Evolutionary conservation across 2,329 filamentous ascomycete genomes (phyloP).

Genomic region (Monascus ruber): DNA sequence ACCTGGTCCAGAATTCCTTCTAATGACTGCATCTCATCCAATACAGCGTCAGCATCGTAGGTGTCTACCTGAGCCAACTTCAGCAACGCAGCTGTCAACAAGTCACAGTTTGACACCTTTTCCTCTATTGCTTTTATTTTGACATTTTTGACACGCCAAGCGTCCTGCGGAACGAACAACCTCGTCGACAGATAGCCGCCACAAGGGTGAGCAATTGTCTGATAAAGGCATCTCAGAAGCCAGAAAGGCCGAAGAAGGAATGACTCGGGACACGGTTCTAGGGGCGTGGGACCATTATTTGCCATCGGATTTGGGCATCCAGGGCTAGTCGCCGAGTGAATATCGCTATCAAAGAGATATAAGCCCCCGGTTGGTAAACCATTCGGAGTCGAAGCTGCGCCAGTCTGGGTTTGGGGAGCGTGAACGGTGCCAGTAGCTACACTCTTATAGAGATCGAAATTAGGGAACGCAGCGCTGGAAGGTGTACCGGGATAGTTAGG

Average conservation of each 20-base stretch:
- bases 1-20: conserved; percentile 80
- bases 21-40: conserved; percentile 87
- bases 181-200: conserved; percentile 87
- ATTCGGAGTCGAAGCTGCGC: conserved; percentile 46
- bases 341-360: conserved; percentile 72
- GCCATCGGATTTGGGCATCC: conserved; percentile 55
- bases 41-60: conserved; percentile 77
- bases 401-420: conserved; percentile 56
- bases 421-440: conserved; percentile 45
- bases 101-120: conserved; percentile 84
- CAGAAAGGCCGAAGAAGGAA: conserved; percentile 89
- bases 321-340: conserved; percentile 55
- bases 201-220: conserved; percentile 80
- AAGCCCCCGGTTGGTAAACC: conserved; percentile 55
- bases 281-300: conserved; percentile 57
- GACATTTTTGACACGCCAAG: conserved; percentile 87
- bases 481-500: conserved; percentile 65
- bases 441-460: conserved; percentile 34
- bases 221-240: conserved; percentile 90
- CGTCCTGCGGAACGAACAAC: conserved; percentile 82
- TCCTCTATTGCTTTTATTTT: conserved; percentile 88
- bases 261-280: conserved; percentile 87
- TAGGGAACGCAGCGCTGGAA: conserved; percentile 54
- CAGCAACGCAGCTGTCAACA: conserved; percentile 75
- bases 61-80: conserved; percentile 78